Evolutionary conservation across 441 rosid genomes (phyloP), one percentile per base, ranked within the genome.

Genomic region (Isatis lusitanica): DNA sequence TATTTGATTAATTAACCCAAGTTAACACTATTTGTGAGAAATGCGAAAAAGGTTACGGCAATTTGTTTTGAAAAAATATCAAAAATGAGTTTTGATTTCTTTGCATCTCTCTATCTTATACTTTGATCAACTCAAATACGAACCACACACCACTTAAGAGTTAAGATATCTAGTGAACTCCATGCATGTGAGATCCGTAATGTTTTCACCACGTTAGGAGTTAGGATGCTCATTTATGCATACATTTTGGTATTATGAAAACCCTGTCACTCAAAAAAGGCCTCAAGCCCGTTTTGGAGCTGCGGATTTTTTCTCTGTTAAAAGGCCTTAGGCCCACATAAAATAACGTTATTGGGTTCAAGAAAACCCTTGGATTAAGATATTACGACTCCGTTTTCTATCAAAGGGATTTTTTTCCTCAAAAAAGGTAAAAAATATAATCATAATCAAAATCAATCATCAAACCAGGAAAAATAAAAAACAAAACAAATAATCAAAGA

Each of bases 401-500:
- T 31, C 24, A 56, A 26, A 52, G 8, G 36, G 59, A 53, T 52
- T 35, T 4, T 21, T 55, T 30, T 55, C 30, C 63, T 35, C 31
- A 21, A 12, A 18, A 21, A 59, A 36, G 10, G 24, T 11, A 38
- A 17, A 5, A 59, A 18, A 17, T 15, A 17, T n/a, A 56, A 26
- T 0, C 28, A 26, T 26, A 26, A 31, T 51, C 13, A 17, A 35
- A 57, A 11, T 7, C 4, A 56, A 59, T 70, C 28, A 60, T 26
- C 12, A 28, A 39, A 21, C 33, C 11, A 36, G 28, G 6, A 12
- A 2, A 16, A 13, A 26, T n/a, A n/a, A 7, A 16, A 42, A 12
- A 33, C 48, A 39, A 16, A 50, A 61, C 1, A 55, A 57, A 71
- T 43, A 57, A 71, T 63, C 46, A 71, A 63, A 42, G 53, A 42